These are phyloP conservation scores for Tephrocybe rancida DNA, from an alignment of 768 basidiomycete genomes.

Conservation along the genomic window DNA sequence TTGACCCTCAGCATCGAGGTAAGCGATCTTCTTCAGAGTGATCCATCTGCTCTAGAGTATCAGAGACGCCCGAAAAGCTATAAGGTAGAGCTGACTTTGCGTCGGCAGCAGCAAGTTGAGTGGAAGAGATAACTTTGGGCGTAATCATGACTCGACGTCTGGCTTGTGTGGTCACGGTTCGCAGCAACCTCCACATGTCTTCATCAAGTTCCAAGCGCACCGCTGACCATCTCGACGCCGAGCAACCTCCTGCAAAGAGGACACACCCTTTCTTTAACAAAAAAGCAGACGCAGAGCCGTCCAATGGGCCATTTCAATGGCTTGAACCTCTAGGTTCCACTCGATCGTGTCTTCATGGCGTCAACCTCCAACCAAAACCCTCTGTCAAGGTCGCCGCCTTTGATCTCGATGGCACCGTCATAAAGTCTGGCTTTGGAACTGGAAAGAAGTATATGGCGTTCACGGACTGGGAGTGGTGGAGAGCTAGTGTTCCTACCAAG, in stretches of 20 bases:
- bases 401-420: conserved; percentile 88
- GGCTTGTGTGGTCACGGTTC: conserved; percentile 4
- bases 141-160: conserved; percentile 2
- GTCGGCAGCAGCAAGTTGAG: conserved; percentile 53
- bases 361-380: conserved; percentile 42
- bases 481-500: conserved; percentile 58
- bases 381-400: conserved; percentile 72
- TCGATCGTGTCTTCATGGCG: conserved; percentile 43
- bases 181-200: conserved; percentile 12
- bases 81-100: conserved; percentile 51
- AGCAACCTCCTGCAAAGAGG: background rate
- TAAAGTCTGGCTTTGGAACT: conserved; percentile 47
- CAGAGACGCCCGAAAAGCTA: background rate
- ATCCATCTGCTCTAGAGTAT: conserved; percentile 65
- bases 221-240: conserved; percentile 9
- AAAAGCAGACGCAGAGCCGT: conserved; percentile 7
- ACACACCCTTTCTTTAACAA: conserved; percentile 44
- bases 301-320: conserved; percentile 38
- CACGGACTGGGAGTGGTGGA: conserved; percentile 70
- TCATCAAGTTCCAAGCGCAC: conserved; percentile 14
- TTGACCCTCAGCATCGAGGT: conserved; percentile 75
- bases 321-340: conserved; percentile 37
- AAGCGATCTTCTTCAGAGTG: conserved; percentile 79
- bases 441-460: conserved; percentile 30
- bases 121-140: conserved; percentile 55